These are phyloP conservation scores for Gleditsia sinensis DNA, from an alignment of 306 rosid genomes.

Conservation along the genomic window DNA sequence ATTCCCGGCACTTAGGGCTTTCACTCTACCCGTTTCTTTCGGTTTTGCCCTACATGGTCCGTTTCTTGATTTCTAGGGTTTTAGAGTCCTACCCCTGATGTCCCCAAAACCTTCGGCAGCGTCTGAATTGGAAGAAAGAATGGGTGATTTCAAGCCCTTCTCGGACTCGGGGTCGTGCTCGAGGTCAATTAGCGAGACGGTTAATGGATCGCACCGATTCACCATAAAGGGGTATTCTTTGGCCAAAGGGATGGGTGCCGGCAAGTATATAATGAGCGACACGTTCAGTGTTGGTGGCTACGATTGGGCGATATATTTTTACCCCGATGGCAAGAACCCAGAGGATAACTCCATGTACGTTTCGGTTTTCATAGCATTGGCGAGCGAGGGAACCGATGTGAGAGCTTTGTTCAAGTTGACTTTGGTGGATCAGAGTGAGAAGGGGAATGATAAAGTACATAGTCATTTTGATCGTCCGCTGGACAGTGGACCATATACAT, in stretches of 20 bases:
- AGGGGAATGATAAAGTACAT: slow-evolving; percentile 79
- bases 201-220: slow-evolving; percentile 82
- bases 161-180: slow-evolving; percentile 56
- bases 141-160: slow-evolving; percentile 49
- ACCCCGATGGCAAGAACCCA: slow-evolving; percentile 89
- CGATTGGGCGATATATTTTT: slow-evolving; percentile 94
- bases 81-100: slow-evolving; percentile 13
- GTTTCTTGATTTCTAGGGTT: slow-evolving; percentile 34
- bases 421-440: slow-evolving; percentile 68
- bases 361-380: slow-evolving; percentile 82
- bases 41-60: neutral
- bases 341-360: slow-evolving; percentile 81
- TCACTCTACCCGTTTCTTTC: neutral
- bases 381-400: slow-evolving; percentile 81
- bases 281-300: slow-evolving; percentile 84
- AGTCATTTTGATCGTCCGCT: slow-evolving; percentile 90
- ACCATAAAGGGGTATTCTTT: slow-evolving; percentile 81
- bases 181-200: slow-evolving; percentile 73
- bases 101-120: slow-evolving; percentile 8
- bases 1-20: slow-evolving; percentile 35
- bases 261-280: slow-evolving; percentile 80
- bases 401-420: slow-evolving; percentile 82
- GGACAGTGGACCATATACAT: slow-evolving; percentile 85
- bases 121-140: slow-evolving; percentile 41
- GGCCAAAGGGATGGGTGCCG: slow-evolving; percentile 92